Evolutionary conservation across 2,329 filamentous ascomycete genomes (phyloP), one percentile per base, ranked within the genome.

Genomic region (Cladosporium velox): DNA sequence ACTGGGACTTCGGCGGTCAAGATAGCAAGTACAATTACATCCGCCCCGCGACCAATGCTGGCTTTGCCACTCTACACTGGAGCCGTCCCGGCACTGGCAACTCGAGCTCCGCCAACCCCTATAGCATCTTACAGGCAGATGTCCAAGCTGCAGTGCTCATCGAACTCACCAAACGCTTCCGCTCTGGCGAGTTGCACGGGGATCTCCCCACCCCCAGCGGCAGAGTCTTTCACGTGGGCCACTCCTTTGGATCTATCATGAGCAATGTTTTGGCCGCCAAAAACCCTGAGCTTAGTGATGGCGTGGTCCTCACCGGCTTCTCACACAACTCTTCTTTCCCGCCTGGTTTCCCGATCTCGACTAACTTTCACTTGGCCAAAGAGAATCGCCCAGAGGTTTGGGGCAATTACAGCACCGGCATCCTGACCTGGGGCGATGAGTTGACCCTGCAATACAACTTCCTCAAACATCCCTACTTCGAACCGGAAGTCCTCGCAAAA

Each of bases 401-500:
- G 47, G 67, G 58, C 4, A 65, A 67, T 15, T 58, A 47, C 38
- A 67, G 64, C 47, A 65, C 68, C 2, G 68, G 69, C 26, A 68
- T 59, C 14, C n/a, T 69, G 15, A 70, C 67, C 7, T 69, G 66
- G 69, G 59, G 12, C n/a, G 67, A 68, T 34, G 65, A 70, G 44
- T 55, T 67, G 8, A 24, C 64, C 8, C 61, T 66, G 26, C 77
- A 79, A 70, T 76, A 77, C 66, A 70, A 75, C 52, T 79, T 77
- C 68, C 73, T 79, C 66, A 72, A 67, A 64, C 24, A 65, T n/a
- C 67, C 67, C 1, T 57, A 65, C 32, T 78, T 76, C 65, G 73
- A 74, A 18, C 72, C 72, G 5, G 69, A 69, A 65, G 63, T 77
- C 64, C 70, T 79, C 28, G 68, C 70, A 30, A 75, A 75, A 59